A percentile compares a stretch with the other conserved stretches of the same genome.
phyloP scores from a whole-genome alignment of 129 eudicot genomes.

The Flaveria brownii region DNA sequence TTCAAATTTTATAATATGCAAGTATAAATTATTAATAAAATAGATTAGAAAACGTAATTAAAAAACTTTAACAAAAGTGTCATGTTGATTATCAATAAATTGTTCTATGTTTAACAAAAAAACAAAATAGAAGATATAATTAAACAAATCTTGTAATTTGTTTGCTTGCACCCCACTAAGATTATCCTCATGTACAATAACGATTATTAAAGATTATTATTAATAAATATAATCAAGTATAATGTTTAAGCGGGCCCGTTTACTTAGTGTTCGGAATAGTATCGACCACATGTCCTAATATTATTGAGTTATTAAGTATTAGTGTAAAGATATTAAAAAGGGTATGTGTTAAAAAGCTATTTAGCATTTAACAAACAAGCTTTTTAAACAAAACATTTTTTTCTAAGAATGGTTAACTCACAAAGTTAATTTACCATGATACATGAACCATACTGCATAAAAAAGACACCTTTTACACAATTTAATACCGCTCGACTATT shows the following conservation, averaged over 20 bases:
- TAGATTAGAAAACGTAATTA: no score
- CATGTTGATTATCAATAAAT: background rate
- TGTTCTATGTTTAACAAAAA: background rate
- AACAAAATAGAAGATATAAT: background rate
- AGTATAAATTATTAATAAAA: no score
- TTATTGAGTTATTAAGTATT: background rate
- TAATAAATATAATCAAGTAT: background rate
- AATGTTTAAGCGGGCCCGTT: background rate
- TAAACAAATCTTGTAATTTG: conserved; percentile 7
- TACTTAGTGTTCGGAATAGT: background rate
- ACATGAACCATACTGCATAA: no score
- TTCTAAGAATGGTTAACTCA: no score
- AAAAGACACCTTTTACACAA: no score
- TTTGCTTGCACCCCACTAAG: conserved; percentile 10
- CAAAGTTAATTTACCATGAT: no score
- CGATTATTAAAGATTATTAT: background rate
- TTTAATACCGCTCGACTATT: no score
- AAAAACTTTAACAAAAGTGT: background rate
- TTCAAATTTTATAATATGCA: no score
- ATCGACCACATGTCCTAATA: conserved; percentile 1
- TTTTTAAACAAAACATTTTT: no score
- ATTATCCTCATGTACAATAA: background rate
- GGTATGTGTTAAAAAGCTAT: background rate
- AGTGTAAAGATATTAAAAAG: background rate
- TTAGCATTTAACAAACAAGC: background rate